Base-by-base conservation (phyloP, 2,329 filamentous ascomycete species). In the Cordyceps cicadae region DNA sequence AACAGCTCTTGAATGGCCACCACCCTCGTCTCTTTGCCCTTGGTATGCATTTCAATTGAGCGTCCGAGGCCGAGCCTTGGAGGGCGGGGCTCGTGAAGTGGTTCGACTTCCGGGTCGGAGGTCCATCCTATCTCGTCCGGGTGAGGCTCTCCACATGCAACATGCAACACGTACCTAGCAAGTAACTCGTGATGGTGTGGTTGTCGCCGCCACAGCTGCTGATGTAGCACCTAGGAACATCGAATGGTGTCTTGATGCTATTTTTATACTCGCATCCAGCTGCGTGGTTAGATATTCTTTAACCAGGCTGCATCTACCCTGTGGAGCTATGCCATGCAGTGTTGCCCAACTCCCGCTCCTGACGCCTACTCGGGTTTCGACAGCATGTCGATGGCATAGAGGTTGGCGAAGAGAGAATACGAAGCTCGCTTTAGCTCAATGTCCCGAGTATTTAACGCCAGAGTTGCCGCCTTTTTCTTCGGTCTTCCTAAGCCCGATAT, bases 201-300 rank as follows among this genome's bases (percentile, higher is more conserved):
- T n/a, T n/a, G 29, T 29, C 29, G 14, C 5, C 6, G 32, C 19
- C 43, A 24, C 26, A 32, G 45, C 54, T 57, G 15, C 32, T 17
- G 26, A 29, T 54, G 53, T 37, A 26, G 26, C 29, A 49, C 52
- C 15, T 19, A 4, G 7, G 17, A 29, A 29, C 45, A 54, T 29
- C 39, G 19, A 9, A 17, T 48, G 29, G 29, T 49, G 45, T 48
- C 54, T 57, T 57, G 54, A 8, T 57, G 32, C 54, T 57, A 57
- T 57, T 57, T 57, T 57, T 57, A 49, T 56, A 48, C 43, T 37
- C 17, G 54, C 54, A 49, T 57, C 8, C 19, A 24, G 15, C 52
- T 49, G 19, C 54, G 8, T 49, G n/a, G 34, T 48, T 21, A 34
- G 34, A 37, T 12, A 11, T 43, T 56, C 11, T 19, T 34, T 32